These are phyloP conservation scores for Pouteria glomerata DNA, from an alignment of 148 eudicot genomes.

Conservation along the genomic window DNA sequence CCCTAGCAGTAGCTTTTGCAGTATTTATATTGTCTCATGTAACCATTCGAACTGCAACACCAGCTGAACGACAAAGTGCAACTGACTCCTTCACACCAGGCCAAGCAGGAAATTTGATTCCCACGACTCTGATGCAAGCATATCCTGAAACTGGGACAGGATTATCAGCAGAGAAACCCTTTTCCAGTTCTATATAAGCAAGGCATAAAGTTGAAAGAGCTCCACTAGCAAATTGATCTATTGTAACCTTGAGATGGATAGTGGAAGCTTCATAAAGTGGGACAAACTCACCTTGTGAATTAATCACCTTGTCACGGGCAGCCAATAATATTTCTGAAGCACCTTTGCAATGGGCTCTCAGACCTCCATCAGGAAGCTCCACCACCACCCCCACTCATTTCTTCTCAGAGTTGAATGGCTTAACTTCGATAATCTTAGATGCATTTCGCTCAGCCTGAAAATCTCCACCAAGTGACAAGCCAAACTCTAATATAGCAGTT, in stretches of 20 bases:
- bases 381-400: constrained; percentile 87
- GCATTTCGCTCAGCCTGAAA: constrained; percentile 60
- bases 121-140: constrained; percentile 89
- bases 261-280: constrained; percentile 52
- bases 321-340: constrained; percentile 95
- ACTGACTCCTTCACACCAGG: constrained; percentile 97
- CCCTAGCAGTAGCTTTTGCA: constrained; percentile 96
- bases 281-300: constrained; percentile 63
- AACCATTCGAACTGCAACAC: constrained; percentile 88
- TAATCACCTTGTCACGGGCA: constrained; percentile 71
- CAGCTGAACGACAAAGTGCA: constrained; percentile 93
- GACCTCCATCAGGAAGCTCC: constrained; percentile 68
- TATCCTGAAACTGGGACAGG: constrained; percentile 70
- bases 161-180: constrained; percentile 47
- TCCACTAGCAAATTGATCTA: constrained; percentile 75
- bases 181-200: constrained; percentile 67
- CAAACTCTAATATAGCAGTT: constrained; percentile 76
- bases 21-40: constrained; percentile 97
- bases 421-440: constrained; percentile 65
- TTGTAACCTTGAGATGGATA: constrained; percentile 55
- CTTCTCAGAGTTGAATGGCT: constrained; percentile 92
- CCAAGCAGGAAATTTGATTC: constrained; percentile 94
- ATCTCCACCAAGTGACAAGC: constrained; percentile 79
- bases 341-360: constrained; percentile 81
- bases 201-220: constrained; percentile 91